These are phyloP conservation scores for Hordeum marinum DNA, from an alignment of 176 grass and related monocot species.

Conservation along the genomic window DNA sequence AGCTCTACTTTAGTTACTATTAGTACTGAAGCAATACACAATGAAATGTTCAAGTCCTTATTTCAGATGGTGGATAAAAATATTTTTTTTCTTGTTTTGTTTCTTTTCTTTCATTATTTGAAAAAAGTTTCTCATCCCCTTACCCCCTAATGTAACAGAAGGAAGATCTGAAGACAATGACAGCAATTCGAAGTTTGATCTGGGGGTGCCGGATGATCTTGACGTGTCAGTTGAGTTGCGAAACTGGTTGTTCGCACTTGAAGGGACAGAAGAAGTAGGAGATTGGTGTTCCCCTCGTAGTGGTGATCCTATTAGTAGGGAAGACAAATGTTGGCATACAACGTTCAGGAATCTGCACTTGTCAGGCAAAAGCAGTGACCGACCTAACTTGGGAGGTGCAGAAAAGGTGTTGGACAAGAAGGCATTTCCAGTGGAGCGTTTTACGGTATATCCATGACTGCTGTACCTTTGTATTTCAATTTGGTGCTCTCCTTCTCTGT, in stretches of 20 bases:
- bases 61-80: background rate
- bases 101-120: constrained; percentile 24
- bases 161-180: constrained; percentile 43
- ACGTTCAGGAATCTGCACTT: constrained; percentile 82
- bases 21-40: background rate
- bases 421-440: constrained; percentile 70
- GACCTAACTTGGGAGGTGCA: constrained; percentile 32
- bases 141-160: constrained; percentile 34
- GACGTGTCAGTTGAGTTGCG: constrained; percentile 80
- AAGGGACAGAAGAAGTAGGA: constrained; percentile 71
- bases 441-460: constrained; percentile 50
- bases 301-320: constrained; percentile 60
- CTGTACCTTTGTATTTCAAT: constrained; percentile 5
- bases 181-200: constrained; percentile 55
- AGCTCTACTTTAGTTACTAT: constrained; percentile 11
- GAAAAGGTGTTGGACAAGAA: constrained; percentile 31
- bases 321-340: constrained; percentile 99
- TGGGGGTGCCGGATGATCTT: constrained; percentile 92
- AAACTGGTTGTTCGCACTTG: constrained; percentile 97
- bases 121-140: background rate
- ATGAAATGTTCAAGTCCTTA: constrained; percentile 4
- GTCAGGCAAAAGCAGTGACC: constrained; percentile 69
- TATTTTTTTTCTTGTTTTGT: constrained; percentile 5
- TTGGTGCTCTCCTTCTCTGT: background rate
- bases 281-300: constrained; percentile 40